Conservation (phyloP, 2,329 filamentous ascomycete species). For the Fusarium papillatum region DNA sequence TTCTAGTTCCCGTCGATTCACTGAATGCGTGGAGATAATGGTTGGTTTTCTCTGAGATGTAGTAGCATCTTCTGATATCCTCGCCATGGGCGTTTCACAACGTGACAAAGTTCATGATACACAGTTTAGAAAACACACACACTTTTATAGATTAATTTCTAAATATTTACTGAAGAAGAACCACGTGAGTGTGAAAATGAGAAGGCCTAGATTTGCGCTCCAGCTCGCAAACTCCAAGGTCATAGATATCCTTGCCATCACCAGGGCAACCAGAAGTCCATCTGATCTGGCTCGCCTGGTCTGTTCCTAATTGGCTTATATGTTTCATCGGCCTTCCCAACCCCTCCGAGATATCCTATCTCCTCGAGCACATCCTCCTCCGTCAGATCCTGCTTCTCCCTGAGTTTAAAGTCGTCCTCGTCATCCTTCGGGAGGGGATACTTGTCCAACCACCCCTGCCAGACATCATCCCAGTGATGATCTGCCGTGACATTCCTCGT, state of each 20-base stretch:
- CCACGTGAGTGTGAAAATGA: background rate
- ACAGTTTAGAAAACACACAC: background rate
- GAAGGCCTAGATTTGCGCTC: background rate
- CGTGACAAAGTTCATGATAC: background rate
- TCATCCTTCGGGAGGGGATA: slow-evolving; percentile 31
- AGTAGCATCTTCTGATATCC: background rate
- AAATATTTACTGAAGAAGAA: background rate
- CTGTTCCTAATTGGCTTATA: slow-evolving; percentile 10
- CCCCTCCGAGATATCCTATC: slow-evolving; percentile 46
- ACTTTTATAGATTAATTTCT: background rate
- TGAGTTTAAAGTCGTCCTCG: slow-evolving; percentile 26
- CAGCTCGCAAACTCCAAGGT: background rate
- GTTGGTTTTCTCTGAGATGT: background rate
- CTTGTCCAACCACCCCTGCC: slow-evolving; percentile 47
- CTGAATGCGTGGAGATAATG: background rate
- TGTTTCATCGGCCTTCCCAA: slow-evolving; percentile 32
- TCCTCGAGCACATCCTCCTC: slow-evolving; percentile 36
- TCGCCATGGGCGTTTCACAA: background rate
- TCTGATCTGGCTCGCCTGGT: background rate
- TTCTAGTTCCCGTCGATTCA: too few relatives aligned
- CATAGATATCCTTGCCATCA: background rate
- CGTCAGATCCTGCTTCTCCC: slow-evolving; percentile 28
- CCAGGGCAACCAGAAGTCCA: background rate
- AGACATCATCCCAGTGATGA: slow-evolving; percentile 39
- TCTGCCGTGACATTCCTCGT: background rate